Evolutionary conservation across 805 yeast genomes (phyloP), one percentile per base, ranked within the genome.

Genomic region (Ogataea allantospora): DNA sequence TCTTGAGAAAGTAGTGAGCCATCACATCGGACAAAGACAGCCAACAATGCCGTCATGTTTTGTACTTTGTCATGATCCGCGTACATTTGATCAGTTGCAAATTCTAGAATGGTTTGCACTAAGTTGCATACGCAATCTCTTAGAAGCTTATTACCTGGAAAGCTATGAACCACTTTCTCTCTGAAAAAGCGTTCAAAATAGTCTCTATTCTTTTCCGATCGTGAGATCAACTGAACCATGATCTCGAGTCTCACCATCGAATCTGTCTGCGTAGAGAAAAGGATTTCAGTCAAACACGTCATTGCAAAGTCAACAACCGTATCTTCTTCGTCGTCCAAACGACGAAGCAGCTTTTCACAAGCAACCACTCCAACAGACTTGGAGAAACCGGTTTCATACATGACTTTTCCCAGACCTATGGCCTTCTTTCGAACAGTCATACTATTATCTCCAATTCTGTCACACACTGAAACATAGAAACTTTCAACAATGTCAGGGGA

Each of bases 311-410:
- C 76, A 7, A 67, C 60, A 1, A 78, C 65, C 1, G 62, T 42
- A 24, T 75, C 79, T 46, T 88, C 95, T 44, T 82, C 89, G 55
- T 86, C 95, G 37, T 83, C 83, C 1, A 78, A 43, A 40, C 80
- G 64, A 43, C 64, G 60, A 6, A 87, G 52, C 4, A 86, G 59
- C 32, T 66, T 70, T n/a, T 75, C 73, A 2, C 77, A 58, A 2
- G 81, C 69, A 28, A 56, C 64, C 0, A 66, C 59, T 43, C 68
- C 71, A 30, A 67, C 52, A 1, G 51, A 33, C 1, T 36, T 34
- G 17, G 65, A 62, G 0, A 49, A 35, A 0, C 73, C 58, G 7
- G 53, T 51, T 5, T 53, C 47, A 50, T 75, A 81, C 50, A 85
- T 67, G 6, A 56, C 63, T 22, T 62, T 67, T 20, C 77, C 67